Base-by-base conservation (phyloP, 768 basidiomycete genomes). In the Pleurotus citrinopileatus region DNA sequence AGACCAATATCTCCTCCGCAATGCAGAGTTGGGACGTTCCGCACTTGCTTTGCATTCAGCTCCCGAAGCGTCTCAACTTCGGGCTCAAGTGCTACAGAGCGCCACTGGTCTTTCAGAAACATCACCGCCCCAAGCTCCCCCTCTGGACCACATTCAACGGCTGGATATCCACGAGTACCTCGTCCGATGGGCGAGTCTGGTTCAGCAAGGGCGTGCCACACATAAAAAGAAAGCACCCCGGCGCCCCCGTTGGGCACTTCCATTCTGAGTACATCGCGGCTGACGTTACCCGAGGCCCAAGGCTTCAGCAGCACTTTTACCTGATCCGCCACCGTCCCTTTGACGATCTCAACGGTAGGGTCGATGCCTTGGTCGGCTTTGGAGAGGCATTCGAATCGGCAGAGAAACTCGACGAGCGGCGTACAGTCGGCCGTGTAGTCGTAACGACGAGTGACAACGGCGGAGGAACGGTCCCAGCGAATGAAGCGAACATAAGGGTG, bases 31-130 rank as follows among this genome's bases (percentile, higher is more conserved):
- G 62, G 55, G 19, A 68, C 57, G 43, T 68, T 46, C 4, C 53
- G 54, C 2, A 70, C 63, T 2, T 52, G n/a, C 2, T 28, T 27
- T 13, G 50, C 22, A 7, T 64, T 57, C 22, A 72, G 55, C 3
- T 44, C 19, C n/a, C 19, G 17, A 8, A 69, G 56, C 13, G 62
- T 60, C 2, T 56, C 58, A 1, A 54, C 45, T 54, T 70, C 70
- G 3, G 59, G 56, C 28, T 54, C 53, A 40, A 58, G 22, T 4
- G 27, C 51, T 25, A 15, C 15, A 7, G 55, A 27, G 2, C 67
- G 53, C 70, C 70, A 72, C 15, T 50, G 55, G 48, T 72, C 70
- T 58, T 69, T 71, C 23, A 72, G 36, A 45, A 68, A 70, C 8
- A 63, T 61, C 1, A 65, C 55, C 26, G 53, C 42, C 7, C 57